A percentile compares a stretch with the other conserved stretches of the same genome.
Evolutionary conservation across 495 filamentous ascomycete genomes (phyloP).

Genomic region (Neohortaea acidophila): DNA sequence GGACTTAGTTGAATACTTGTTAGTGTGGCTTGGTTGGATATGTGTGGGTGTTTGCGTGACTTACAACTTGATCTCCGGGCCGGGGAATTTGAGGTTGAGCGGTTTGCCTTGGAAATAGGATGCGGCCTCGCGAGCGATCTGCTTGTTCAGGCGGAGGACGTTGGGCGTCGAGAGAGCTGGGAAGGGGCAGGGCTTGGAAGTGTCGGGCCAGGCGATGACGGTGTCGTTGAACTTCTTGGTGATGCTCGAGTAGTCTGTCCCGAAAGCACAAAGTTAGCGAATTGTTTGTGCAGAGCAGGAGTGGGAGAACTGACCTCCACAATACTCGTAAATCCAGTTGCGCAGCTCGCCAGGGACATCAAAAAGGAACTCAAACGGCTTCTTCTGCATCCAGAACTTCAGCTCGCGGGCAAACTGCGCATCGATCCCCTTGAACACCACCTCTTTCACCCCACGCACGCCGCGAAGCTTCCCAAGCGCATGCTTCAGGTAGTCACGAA

Average conservation of each 20-base stretch:
- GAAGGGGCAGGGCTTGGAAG: constrained; percentile 22
- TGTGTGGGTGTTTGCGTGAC: constrained; percentile 1
- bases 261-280: too few relatives aligned
- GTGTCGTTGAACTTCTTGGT: constrained; percentile 11
- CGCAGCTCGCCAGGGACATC: constrained; percentile 14
- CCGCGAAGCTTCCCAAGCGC: neutral
- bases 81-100: constrained; percentile 5
- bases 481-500: constrained; percentile 6
- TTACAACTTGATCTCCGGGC: too few relatives aligned
- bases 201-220: constrained; percentile 1
- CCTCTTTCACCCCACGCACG: constrained; percentile 8
- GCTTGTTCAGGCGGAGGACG: constrained; percentile 15
- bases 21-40: too few relatives aligned
- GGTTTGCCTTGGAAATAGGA: constrained; percentile 4
- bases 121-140: constrained; percentile 13
- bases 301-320: too few relatives aligned
- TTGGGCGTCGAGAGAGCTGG: constrained; percentile 13
- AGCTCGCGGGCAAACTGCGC: constrained; percentile 1
- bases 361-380: constrained; percentile 5
- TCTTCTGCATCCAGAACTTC: constrained; percentile 12
- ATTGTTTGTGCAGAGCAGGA: too few relatives aligned
- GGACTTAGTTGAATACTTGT: too few relatives aligned
- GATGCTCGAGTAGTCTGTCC: constrained; percentile 9
- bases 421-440: constrained; percentile 10
- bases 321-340: constrained; percentile 15